Percentiles rank a stretch among this genome's conserved stretches.
phyloP scores from a whole-genome alignment of 2,329 filamentous ascomycete genomes.

The Gremmenia infestans region DNA sequence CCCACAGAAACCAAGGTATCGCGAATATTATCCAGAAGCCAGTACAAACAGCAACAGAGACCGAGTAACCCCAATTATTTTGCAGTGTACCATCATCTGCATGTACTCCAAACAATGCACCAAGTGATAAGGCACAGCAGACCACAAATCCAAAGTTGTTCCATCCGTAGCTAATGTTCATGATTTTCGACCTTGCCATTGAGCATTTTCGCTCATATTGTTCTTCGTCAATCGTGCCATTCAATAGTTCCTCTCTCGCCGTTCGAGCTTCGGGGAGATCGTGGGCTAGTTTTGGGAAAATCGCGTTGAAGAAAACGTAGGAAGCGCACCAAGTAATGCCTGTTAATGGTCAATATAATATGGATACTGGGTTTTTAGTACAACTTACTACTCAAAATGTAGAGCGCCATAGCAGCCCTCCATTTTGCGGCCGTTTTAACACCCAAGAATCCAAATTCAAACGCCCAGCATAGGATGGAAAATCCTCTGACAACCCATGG shows the following conservation, averaged over 20 bases:
- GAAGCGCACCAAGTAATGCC: constrained; percentile 30
- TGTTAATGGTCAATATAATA: constrained; percentile 3
- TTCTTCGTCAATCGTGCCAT: constrained; percentile 22
- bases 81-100: constrained; percentile 22
- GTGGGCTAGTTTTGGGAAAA: constrained; percentile 30
- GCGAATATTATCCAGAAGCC: constrained; percentile 30
- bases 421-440: constrained; percentile 24
- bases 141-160: constrained; percentile 29
- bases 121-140: constrained; percentile 26
- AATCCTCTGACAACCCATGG: constrained; percentile 30
- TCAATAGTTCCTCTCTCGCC: constrained; percentile 20
- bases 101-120: constrained; percentile 23
- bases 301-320: constrained; percentile 32
- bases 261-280: constrained; percentile 27
- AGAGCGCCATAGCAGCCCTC: constrained; percentile 29
- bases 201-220: constrained; percentile 26
- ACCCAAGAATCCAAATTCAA: constrained; percentile 30
- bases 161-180: constrained; percentile 30
- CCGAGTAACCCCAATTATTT: constrained; percentile 31
- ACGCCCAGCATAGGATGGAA: constrained; percentile 27
- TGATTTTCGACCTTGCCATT: constrained; percentile 28
- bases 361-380: background rate
- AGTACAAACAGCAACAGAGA: constrained; percentile 27
- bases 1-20: constrained; percentile 31
- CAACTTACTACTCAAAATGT: constrained; percentile 28